These are phyloP conservation scores for Pulicaria dysenterica DNA, from an alignment of 129 eudicot species.

Conservation along the genomic window DNA sequence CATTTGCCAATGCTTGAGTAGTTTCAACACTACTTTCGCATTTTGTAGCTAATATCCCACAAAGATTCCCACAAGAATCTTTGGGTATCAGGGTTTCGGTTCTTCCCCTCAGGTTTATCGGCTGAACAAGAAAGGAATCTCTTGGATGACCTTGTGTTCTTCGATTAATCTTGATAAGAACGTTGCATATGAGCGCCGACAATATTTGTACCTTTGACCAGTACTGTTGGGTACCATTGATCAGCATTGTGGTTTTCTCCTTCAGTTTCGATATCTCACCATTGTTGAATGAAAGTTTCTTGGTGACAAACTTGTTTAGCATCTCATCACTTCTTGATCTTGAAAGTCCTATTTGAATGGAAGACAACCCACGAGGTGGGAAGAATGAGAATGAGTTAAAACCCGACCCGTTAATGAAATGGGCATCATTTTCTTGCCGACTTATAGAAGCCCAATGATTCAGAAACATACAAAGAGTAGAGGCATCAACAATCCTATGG, in stretches of 20 bases:
- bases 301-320: background rate
- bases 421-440: background rate
- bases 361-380: background rate
- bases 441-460: conserved; percentile 9
- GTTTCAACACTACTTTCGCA: background rate
- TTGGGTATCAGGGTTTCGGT: conserved; percentile 24
- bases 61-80: conserved; percentile 30
- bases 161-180: background rate
- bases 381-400: conserved; percentile 27
- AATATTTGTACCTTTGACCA: background rate
- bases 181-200: background rate
- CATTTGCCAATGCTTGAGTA: background rate
- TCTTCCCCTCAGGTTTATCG: conserved; percentile 35
- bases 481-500: conserved; percentile 24
- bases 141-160: conserved; percentile 13
- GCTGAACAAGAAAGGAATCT: conserved; percentile 3
- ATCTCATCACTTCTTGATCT: background rate
- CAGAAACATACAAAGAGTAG: background rate
- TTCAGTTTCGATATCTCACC: background rate
- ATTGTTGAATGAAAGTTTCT: background rate
- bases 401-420: background rate
- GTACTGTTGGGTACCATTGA: background rate
- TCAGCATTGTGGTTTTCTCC: background rate
- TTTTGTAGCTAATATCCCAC: background rate
- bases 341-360: background rate